Conservation (phyloP, 2,329 filamentous ascomycete genomes). For the Apiospora sp. region DNA sequence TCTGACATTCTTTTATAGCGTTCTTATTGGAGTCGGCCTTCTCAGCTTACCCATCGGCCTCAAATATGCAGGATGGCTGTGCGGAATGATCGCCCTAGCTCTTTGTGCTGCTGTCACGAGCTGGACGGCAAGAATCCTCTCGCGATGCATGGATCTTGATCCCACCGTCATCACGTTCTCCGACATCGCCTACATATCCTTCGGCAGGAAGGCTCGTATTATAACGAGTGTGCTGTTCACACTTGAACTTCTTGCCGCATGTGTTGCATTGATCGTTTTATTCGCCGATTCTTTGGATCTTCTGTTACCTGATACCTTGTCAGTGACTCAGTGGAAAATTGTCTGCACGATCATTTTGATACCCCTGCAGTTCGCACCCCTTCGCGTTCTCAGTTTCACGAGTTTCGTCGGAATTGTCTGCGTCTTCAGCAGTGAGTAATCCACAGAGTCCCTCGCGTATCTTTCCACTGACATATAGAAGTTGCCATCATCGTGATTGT, state of each 20-base stretch:
- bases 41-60: slow-evolving; percentile 88
- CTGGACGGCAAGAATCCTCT: slow-evolving; percentile 86
- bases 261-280: slow-evolving; percentile 88
- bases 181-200: slow-evolving; percentile 90
- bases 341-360: slow-evolving; percentile 81
- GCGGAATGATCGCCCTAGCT: slow-evolving; percentile 77
- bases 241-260: slow-evolving; percentile 85
- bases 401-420: slow-evolving; percentile 92
- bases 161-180: slow-evolving; percentile 90
- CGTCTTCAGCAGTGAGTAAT: slow-evolving; percentile 81
- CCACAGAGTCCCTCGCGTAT: background rate
- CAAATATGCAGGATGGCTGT: slow-evolving; percentile 87
- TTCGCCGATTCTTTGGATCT: slow-evolving; percentile 89
- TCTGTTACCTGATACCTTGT: slow-evolving; percentile 74
- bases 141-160: slow-evolving; percentile 89
- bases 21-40: slow-evolving; percentile 88
- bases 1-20: slow-evolving; percentile 48
- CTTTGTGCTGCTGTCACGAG: slow-evolving; percentile 79
- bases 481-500: slow-evolving; percentile 85
- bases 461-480: slow-evolving; percentile 43
- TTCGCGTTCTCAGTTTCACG: slow-evolving; percentile 86
- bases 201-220: slow-evolving; percentile 81
- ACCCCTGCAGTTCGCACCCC: slow-evolving; percentile 83
- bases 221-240: slow-evolving; percentile 87
- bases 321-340: slow-evolving; percentile 81